Evolutionary conservation across 1,284 basidiomycete species (phyloP), one percentile per base, ranked within the genome.

Genomic region (Tetrapyrgos nigripes): DNA sequence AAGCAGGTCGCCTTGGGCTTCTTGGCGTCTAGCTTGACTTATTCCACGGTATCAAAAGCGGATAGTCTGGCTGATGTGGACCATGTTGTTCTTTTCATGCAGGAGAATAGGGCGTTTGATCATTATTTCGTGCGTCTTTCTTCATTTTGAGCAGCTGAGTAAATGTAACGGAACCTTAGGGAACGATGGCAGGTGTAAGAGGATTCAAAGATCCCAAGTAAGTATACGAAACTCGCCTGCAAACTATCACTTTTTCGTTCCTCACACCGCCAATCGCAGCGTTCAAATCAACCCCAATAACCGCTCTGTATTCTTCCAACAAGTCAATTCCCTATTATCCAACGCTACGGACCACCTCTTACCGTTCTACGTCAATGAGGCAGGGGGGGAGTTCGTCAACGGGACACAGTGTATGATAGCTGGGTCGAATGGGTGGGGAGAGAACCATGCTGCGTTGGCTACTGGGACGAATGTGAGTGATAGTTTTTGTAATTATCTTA

Each of bases 201-300:
- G 57, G 57, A 17, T 59, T 59, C 37, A 53, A 59, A 27, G 57
- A 59, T 45, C 57, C 57, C 9, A 59, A 59, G 57, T 59, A 11
- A 50, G 47, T 46, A 3, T 33, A 37, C 23, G 6, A 45, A 14
- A 2, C 10, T 47, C 11, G 17, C 17, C 31, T 31, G 3, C 27
- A 33, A 14, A 40, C 37, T 40, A 17, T 40, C 17, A 9, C 37
- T 8, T 6, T 9, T 17, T 40, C 19, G 37, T 17, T 23, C 23
- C 11, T 19, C 3, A 3, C 28, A 23, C 4, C 26, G 6, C 27
- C 14, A 3, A 27, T n/a, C 23, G 8, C 35, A 59, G 57, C 29
- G 57, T 55, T 37, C 57, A 59, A 47, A 29, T 59, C 31, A 48
- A 59, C 50, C 17, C 57, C 5, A 47, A 59, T 28, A 47, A 47